A percentile compares a stretch with the other conserved stretches of the same genome.
Conservation (phyloP, 768 basidiomycete species). For the Postia placenta region DNA sequence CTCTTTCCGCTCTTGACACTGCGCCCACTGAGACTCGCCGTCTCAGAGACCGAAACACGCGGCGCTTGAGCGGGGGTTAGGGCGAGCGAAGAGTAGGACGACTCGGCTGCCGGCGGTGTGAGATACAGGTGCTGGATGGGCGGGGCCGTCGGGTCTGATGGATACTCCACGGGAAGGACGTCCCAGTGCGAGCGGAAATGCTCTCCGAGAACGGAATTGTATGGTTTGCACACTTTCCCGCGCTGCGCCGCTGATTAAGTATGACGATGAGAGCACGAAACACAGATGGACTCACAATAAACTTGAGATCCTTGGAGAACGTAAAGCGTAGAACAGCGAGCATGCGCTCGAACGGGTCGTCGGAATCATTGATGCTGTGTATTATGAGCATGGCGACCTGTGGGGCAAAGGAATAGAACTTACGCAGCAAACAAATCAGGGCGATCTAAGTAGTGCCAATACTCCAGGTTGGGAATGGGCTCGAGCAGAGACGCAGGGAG, state of each 20-base stretch:
- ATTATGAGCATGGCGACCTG: not conserved
- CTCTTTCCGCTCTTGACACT: slow-evolving; percentile 61
- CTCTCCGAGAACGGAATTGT: slow-evolving; percentile 83
- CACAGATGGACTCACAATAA: slow-evolving; percentile 52
- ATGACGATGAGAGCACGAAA: not conserved
- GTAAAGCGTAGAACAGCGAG: slow-evolving; percentile 84
- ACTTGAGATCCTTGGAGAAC: slow-evolving; percentile 93
- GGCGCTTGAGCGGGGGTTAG: slow-evolving; percentile 10
- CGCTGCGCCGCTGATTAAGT: slow-evolving; percentile 39
- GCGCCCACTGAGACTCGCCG: slow-evolving; percentile 46
- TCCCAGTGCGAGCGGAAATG: slow-evolving; percentile 90
- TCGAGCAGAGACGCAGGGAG: slow-evolving; percentile 90
- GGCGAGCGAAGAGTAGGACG: slow-evolving; percentile 17
- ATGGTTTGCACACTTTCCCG: slow-evolving; percentile 91
- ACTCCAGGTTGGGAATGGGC: slow-evolving; percentile 93
- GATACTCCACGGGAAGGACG: slow-evolving; percentile 53
- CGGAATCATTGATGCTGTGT: slow-evolving; percentile 81
- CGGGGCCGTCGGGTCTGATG: slow-evolving; percentile 39
- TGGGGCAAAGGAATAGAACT: slow-evolving; percentile 20
- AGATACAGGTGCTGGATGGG: slow-evolving; percentile 41
- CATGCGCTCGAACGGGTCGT: slow-evolving; percentile 93
- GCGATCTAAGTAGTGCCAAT: slow-evolving; percentile 90
- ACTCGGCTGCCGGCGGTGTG: slow-evolving; percentile 18
- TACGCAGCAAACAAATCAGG: slow-evolving; percentile 91
- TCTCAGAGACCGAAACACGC: slow-evolving; percentile 33